phyloP scores from a whole-genome alignment of 192 early-diverging fungal genomes.

The Glomus cerebriforme region DNA sequence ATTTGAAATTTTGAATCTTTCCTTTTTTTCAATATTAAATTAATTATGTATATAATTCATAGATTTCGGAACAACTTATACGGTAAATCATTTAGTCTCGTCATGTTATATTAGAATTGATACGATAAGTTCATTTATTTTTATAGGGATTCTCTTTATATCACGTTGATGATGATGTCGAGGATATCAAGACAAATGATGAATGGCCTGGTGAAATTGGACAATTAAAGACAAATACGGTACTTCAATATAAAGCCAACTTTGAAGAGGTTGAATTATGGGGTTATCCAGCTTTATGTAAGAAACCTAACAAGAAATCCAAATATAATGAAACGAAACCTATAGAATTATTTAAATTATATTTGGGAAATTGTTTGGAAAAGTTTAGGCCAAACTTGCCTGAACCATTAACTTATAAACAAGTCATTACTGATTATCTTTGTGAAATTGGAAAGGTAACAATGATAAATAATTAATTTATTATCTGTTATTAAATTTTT shows the following conservation, averaged over 20 bases:
- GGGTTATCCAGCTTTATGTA: neutral
- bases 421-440: neutral
- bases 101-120: neutral
- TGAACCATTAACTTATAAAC: conserved; percentile 27
- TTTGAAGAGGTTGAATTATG: neutral
- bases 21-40: neutral
- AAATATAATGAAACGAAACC: neutral
- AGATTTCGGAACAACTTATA: conserved; percentile 4
- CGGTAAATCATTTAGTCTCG: neutral
- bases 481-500: too few species aligned
- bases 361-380: neutral
- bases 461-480: too few species aligned
- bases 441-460: neutral
- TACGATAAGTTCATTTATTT: too few species aligned
- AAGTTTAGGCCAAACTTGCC: neutral
- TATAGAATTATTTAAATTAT: neutral
- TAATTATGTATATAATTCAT: neutral
- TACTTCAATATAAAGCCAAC: neutral
- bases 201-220: neutral
- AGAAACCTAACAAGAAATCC: neutral
- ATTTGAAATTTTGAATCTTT: neutral
- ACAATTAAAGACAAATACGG: neutral
- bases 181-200: neutral
- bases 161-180: neutral
- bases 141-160: too few species aligned